Percentiles rank a stretch among this genome's conserved stretches.
These are phyloP conservation scores for Aspergillus pseudotamarii DNA, from an alignment of 2,329 filamentous ascomycete genomes.

Conservation along the genomic window DNA sequence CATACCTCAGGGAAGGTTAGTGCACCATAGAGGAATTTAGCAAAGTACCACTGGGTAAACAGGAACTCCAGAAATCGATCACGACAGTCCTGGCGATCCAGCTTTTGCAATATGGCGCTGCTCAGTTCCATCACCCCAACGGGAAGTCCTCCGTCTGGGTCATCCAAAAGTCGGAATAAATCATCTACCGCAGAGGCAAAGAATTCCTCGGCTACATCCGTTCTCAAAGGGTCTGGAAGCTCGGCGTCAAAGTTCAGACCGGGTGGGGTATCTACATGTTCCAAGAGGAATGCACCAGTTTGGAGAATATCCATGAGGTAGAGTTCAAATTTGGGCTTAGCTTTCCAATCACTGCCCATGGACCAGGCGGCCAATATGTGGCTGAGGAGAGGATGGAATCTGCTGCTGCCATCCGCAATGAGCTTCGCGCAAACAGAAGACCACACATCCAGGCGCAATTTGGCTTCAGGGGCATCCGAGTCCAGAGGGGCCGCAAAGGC, in stretches of 20 bases:
- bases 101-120: slow-evolving; percentile 76
- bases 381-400: slow-evolving; percentile 77
- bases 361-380: slow-evolving; percentile 87
- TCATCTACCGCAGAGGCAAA: slow-evolving; percentile 79
- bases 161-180: slow-evolving; percentile 83
- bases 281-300: slow-evolving; percentile 86
- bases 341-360: slow-evolving; percentile 84
- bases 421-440: slow-evolving; percentile 82
- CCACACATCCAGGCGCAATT: slow-evolving; percentile 81
- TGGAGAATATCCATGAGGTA: slow-evolving; percentile 95
- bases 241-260: slow-evolving; percentile 71
- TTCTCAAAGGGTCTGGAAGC: slow-evolving; percentile 69
- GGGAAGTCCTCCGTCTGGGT: slow-evolving; percentile 84
- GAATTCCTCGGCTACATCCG: slow-evolving; percentile 82
- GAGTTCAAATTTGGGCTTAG: slow-evolving; percentile 85
- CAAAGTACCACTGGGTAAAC: slow-evolving; percentile 89
- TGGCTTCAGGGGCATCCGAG: slow-evolving; percentile 78
- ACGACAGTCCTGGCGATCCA: slow-evolving; percentile 69
- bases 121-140: slow-evolving; percentile 82
- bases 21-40: slow-evolving; percentile 79
- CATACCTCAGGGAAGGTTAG: slow-evolving; percentile 84
- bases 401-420: slow-evolving; percentile 74
- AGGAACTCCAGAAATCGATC: slow-evolving; percentile 80
- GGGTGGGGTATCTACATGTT: slow-evolving; percentile 78
- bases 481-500: slow-evolving; percentile 86